Base-by-base conservation (phyloP, 345 rosid species). In the Euphorbia tirucalli region DNA sequence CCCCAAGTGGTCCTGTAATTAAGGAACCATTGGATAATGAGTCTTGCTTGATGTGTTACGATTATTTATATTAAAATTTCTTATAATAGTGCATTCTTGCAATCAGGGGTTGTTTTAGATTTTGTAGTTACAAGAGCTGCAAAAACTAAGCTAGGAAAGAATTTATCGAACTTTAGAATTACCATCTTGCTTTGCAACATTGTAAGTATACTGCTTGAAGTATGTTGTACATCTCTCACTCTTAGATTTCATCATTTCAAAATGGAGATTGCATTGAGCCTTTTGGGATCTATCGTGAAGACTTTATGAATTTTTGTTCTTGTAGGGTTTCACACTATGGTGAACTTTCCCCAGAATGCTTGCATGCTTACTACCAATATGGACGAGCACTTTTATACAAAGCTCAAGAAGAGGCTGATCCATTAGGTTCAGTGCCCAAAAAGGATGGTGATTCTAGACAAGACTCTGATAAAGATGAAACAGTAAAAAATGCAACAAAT, bases 381-480 rank as follows among this genome's bases (percentile, higher is more conserved):
- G 99, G 98, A 58, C 85, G 86, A 66, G 90, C 96, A 1, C 81
- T 95, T 15, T 73, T 93, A 68, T 89, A 84, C 68, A 93, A 93
- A 82, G 98, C 96, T 73, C 97, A 90, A 60, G 97, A 92, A 74
- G 97, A 93, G 85, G 83, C 94, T 65, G 99, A 89, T 86, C 97
- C 97, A 21, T 71, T 91, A 78, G 99, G 79, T 67, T 59, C 83
- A 74, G 78, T 93, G 69, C 89, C 98, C 0, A 86, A 88, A 82
- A 92, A 86, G 83, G 93, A 86, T 28, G 79, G 57, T 69, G 86
- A 80, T 66, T 69, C 79, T 60, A 78, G 70, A 55, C 78, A 74
- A 73, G 84, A 71, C 11, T 60, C 83, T 73, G 78, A 74, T 69
- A 86, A 80, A 75, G 87, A 84, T 71, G 90, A 52, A 71, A 61